A percentile compares a stretch with the other conserved stretches of the same genome.
Evolutionary conservation across 2,329 filamentous ascomycete genomes (phyloP).

Genomic region (Verruconis gallopava): DNA sequence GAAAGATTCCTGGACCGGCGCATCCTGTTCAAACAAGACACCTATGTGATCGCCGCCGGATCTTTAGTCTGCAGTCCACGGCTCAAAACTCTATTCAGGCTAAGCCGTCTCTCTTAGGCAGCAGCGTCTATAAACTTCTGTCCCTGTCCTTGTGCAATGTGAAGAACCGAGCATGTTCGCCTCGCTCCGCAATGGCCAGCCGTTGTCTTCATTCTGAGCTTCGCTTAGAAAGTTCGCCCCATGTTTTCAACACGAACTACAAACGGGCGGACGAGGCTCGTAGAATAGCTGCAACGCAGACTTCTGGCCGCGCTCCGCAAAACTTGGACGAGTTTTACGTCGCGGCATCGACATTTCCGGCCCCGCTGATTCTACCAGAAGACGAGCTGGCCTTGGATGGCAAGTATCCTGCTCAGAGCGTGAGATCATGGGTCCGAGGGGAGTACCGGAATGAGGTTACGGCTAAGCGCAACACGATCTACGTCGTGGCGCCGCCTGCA

Average conservation of each 20-base stretch:
- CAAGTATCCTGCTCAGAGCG: constrained; percentile 37
- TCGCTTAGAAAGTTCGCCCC: neutral
- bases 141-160: too few relatives aligned
- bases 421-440: constrained; percentile 37
- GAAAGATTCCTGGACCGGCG: too few relatives aligned
- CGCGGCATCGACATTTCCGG: constrained; percentile 35
- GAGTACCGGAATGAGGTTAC: constrained; percentile 39
- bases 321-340: neutral
- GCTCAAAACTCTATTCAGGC: too few relatives aligned
- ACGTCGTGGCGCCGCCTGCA: constrained; percentile 37
- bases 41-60: too few relatives aligned
- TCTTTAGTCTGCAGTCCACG: too few relatives aligned
- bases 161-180: too few relatives aligned
- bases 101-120: too few relatives aligned
- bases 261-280: neutral
- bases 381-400: constrained; percentile 46
- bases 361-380: constrained; percentile 44
- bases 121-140: too few relatives aligned
- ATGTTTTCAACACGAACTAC: constrained; percentile 1
- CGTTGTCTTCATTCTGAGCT: neutral
- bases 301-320: neutral
- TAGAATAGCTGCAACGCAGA: neutral
- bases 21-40: too few relatives aligned
- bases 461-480: constrained; percentile 35
- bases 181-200: too few relatives aligned